Evolutionary conservation across 768 basidiomycete genomes (phyloP).

Genomic region (Tricholoma sp.): DNA sequence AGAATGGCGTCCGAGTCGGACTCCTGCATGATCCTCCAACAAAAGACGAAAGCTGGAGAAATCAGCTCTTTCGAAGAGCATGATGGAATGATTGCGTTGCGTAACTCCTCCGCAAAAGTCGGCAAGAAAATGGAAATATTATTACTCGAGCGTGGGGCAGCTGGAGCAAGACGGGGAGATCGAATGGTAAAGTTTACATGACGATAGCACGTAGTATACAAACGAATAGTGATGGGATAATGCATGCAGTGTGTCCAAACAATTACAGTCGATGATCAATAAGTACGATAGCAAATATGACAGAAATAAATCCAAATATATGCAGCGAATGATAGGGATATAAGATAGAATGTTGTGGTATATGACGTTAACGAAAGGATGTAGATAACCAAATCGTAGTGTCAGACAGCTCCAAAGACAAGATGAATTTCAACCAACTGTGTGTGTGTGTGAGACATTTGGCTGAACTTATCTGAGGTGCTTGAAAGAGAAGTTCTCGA

Average conservation of each 20-base stretch:
- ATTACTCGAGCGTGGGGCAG: not conserved
- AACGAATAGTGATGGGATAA: conserved; percentile 1
- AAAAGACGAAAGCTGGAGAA: not conserved
- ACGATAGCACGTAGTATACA: not conserved
- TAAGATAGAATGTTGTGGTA: conserved; percentile 9
- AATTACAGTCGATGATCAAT: not conserved
- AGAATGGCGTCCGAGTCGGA: not conserved
- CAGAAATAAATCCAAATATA: conserved; percentile 8
- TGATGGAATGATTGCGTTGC: not conserved
- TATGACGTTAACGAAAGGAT: not conserved
- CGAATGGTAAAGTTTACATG: not conserved
- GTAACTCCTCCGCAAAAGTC: not conserved
- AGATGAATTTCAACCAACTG: conserved; percentile 1
- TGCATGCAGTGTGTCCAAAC: conserved; percentile 1
- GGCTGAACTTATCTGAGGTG: not conserved
- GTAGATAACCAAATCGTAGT: conserved; percentile 1
- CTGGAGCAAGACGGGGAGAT: not conserved
- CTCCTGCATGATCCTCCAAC: not conserved
- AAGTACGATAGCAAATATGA: not conserved
- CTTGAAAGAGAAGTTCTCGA: not conserved
- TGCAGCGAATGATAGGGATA: conserved; percentile 12
- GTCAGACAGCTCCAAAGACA: not conserved
- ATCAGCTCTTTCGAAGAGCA: not conserved
- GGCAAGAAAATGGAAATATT: not conserved
- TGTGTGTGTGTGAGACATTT: too few relatives aligned